These are phyloP conservation scores for Solanum appendiculatum DNA, from an alignment of 257 asterid species.

Conservation along the genomic window DNA sequence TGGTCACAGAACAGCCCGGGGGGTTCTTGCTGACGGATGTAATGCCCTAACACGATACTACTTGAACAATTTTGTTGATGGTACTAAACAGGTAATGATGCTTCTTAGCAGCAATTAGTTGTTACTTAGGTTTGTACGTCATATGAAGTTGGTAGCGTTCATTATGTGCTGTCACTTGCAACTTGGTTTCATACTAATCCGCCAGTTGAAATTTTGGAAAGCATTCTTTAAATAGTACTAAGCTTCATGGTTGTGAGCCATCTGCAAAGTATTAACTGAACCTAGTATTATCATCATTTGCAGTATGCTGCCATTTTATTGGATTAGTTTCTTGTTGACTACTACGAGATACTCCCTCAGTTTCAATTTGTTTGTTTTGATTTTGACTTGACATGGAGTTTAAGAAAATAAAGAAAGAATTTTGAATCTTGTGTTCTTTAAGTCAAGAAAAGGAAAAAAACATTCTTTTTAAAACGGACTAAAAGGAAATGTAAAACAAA, in stretches of 20 bases:
- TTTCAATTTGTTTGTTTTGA: no score
- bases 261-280: not conserved
- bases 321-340: not conserved
- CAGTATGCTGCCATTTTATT: not conserved
- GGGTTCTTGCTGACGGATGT: constrained; percentile 64
- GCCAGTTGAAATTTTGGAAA: not conserved
- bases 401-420: no score
- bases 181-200: not conserved
- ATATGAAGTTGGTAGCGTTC: not conserved
- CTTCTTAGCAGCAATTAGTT: constrained; percentile 4
- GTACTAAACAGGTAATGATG: constrained; percentile 74
- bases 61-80: constrained; percentile 82
- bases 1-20: constrained; percentile 66
- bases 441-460: no score
- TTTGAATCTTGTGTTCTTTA: no score
- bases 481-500: no score
- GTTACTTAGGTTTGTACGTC: not conserved
- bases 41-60: constrained; percentile 80
- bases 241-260: not conserved
- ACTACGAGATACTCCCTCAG: not conserved
- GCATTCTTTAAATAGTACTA: not conserved
- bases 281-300: not conserved
- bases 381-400: no score
- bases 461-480: no score
- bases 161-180: not conserved